A percentile compares a stretch with the other conserved stretches of the same genome.
Conservation (phyloP, 2,329 filamentous ascomycete genomes). For the Fusarium pseudoanthophilum region DNA sequence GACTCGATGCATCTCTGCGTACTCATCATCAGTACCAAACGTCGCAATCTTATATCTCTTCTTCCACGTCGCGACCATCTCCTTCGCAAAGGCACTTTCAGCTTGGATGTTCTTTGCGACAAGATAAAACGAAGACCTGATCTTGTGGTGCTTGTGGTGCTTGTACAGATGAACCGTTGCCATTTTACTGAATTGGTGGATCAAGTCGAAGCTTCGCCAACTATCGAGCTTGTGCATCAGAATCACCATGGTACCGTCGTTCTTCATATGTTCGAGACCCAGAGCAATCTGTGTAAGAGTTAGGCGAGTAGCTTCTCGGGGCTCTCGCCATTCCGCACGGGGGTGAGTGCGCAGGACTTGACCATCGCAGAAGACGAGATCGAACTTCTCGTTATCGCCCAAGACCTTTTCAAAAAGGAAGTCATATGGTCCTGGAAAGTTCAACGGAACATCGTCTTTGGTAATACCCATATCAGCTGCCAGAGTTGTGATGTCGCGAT, state of each 20-base stretch:
- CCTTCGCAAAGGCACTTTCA: slow-evolving; percentile 44
- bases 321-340: slow-evolving; percentile 47
- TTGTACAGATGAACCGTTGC: slow-evolving; percentile 55
- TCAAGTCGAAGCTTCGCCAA: slow-evolving; percentile 50
- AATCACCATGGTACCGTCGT: slow-evolving; percentile 62
- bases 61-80: slow-evolving; percentile 55
- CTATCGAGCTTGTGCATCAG: slow-evolving; percentile 61
- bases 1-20: neutral
- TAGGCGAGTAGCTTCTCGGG: slow-evolving; percentile 52
- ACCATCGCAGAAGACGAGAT: slow-evolving; percentile 61
- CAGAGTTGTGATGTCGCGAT: slow-evolving; percentile 63
- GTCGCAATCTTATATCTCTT: slow-evolving; percentile 53
- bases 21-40: slow-evolving; percentile 41
- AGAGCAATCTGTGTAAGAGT: slow-evolving; percentile 55
- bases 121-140: slow-evolving; percentile 64
- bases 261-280: slow-evolving; percentile 56
- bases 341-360: slow-evolving; percentile 56
- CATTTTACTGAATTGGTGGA: slow-evolving; percentile 57
- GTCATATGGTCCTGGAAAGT: slow-evolving; percentile 30
- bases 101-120: slow-evolving; percentile 57
- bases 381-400: slow-evolving; percentile 43
- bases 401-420: slow-evolving; percentile 33
- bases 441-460: slow-evolving; percentile 42
- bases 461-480: slow-evolving; percentile 56
- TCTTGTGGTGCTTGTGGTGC: slow-evolving; percentile 52